phyloP scores from a whole-genome alignment of 192 early-diverging fungal species.

The Neocallimastix lanati region DNA sequence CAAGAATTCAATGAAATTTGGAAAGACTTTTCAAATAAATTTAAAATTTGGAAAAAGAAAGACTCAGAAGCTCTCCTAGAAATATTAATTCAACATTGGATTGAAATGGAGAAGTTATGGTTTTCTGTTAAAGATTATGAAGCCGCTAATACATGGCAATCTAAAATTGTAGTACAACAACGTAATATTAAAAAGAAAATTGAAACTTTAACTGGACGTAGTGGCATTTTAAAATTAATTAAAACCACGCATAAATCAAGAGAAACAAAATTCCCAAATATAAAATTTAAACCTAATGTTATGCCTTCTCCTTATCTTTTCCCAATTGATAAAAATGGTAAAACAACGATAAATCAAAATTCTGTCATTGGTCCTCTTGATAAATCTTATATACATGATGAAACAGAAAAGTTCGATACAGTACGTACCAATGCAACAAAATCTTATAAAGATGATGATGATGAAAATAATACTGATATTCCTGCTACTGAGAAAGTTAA shows the following conservation, averaged over 20 bases:
- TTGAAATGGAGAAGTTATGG: background rate
- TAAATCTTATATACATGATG: background rate
- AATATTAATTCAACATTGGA: background rate
- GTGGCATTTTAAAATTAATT: background rate
- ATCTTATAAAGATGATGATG: background rate
- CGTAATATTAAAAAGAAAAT: background rate
- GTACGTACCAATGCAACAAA: background rate
- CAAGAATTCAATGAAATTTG: background rate
- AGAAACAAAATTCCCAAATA: background rate
- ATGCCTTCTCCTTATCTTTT: background rate
- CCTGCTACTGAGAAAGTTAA: background rate
- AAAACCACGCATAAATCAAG: background rate
- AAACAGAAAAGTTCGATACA: background rate
- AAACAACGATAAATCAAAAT: background rate
- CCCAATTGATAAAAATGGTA: background rate
- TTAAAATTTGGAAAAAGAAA: background rate
- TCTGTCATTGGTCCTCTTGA: background rate
- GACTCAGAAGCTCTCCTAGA: background rate
- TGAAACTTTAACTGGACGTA: background rate
- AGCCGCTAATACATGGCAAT: background rate
- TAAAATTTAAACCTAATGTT: background rate
- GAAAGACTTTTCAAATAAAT: background rate
- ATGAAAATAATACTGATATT: too few species aligned
- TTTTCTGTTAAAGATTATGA: background rate
- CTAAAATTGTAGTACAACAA: background rate